A percentile compares a stretch with the other conserved stretches of the same genome.
Conservation (phyloP, 257 asterid species). For the Plectranthus barbatus region DNA sequence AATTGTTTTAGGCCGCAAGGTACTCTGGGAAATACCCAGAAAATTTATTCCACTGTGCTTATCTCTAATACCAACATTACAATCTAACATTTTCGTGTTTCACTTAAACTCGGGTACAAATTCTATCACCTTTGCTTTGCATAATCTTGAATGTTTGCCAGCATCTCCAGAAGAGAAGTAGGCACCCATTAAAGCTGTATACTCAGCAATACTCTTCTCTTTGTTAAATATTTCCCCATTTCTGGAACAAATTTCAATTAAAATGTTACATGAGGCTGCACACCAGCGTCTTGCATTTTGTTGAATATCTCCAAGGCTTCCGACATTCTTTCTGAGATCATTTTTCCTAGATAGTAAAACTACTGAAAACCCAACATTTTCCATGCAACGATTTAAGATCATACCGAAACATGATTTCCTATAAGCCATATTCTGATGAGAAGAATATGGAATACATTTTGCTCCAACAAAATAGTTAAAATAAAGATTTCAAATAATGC, state of each 20-base stretch:
- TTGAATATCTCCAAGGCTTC: conserved; percentile 69
- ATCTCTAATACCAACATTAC: no score
- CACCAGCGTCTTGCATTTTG: conserved; percentile 81
- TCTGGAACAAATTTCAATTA: conserved; percentile 58
- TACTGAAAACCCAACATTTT: not conserved
- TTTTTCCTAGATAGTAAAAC: not conserved
- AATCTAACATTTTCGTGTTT: no score
- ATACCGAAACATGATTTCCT: not conserved
- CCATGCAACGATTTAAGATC: not conserved
- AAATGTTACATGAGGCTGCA: conserved; percentile 81
- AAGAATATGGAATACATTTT: not conserved
- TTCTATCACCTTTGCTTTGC: conserved; percentile 37
- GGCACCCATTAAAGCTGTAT: conserved; percentile 60
- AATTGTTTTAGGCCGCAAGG: no score
- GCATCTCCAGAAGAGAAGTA: conserved; percentile 50
- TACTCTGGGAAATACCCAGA: no score
- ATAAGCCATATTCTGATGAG: not conserved
- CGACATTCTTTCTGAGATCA: conserved; percentile 45
- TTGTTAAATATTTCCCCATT: conserved; percentile 35
- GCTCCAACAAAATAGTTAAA: not conserved
- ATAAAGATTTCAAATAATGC: not conserved
- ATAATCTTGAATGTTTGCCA: conserved; percentile 41
- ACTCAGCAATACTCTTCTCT: conserved; percentile 58
- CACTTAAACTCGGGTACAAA: no score
- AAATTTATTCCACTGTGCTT: no score